Percentiles rank a stretch among this genome's conserved stretches.
Conservation (phyloP, 805 yeast genomes). For the Saccharomyces cerevisiae region DNA sequence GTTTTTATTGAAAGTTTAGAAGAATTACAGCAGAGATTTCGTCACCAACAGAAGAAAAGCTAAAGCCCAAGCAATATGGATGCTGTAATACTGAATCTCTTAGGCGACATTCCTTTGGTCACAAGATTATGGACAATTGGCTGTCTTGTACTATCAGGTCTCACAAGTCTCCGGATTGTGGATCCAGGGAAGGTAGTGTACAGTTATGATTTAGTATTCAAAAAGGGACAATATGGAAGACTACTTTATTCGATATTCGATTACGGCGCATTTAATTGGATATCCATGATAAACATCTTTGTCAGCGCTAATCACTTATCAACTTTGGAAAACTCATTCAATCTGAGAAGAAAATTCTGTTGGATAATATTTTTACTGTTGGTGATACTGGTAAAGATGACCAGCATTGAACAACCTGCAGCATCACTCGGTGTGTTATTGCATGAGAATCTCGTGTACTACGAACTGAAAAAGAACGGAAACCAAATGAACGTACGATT, state of each 20-base stretch:
- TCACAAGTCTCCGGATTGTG: slow-evolving; percentile 30
- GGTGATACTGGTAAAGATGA: slow-evolving; percentile 14
- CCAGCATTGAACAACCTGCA: slow-evolving; percentile 21
- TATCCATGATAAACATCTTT: slow-evolving; percentile 16
- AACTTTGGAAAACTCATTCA: slow-evolving; percentile 22
- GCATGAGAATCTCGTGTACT: slow-evolving; percentile 24
- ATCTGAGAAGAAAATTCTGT: slow-evolving; percentile 17
- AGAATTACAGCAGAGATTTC: background rate
- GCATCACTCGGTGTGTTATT: slow-evolving; percentile 21
- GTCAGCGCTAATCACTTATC: slow-evolving; percentile 19
- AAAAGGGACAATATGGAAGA: slow-evolving; percentile 33
- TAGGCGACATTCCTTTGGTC: slow-evolving; percentile 33
- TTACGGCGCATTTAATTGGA: slow-evolving; percentile 28
- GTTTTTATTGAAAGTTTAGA: background rate
- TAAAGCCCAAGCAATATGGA: slow-evolving; percentile 16
- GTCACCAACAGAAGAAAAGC: no score
- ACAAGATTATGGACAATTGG: slow-evolving; percentile 34
- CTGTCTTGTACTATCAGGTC: slow-evolving; percentile 29
- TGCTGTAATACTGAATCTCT: slow-evolving; percentile 19
- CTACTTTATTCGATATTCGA: slow-evolving; percentile 34
- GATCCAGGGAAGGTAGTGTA: slow-evolving; percentile 29
- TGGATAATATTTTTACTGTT: slow-evolving; percentile 21
- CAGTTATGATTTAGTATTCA: slow-evolving; percentile 33
- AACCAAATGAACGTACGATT: slow-evolving; percentile 14
- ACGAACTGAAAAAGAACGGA: slow-evolving; percentile 16